Base-by-base conservation (phyloP, 495 filamentous ascomycete species). In the Pyrenula aspistea region DNA sequence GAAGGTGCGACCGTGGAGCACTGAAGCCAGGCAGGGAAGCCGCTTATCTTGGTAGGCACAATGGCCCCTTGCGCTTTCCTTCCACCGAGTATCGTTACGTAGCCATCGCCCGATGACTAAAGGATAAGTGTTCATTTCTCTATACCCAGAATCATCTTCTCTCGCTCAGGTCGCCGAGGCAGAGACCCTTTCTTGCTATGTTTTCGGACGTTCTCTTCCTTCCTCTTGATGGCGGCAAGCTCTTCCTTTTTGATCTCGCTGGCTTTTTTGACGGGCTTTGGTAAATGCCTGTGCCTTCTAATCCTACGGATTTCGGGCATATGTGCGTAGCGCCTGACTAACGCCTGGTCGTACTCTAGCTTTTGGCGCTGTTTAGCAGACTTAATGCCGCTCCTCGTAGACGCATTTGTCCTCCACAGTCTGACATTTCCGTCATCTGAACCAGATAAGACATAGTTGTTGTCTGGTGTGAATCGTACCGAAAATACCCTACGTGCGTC, bases 251-350 rank as follows among this genome's bases (percentile, higher is more conserved):
- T 99, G 67, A 99, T 99, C 73, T 95, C 92, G 53, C 81, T 84
- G 11, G 94, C 93, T 81, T 96, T 97, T 87, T 95, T 99, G 59
- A 99, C 83, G 62, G 85, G 80, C 79, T 91, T 90, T 22, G 94
- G 94, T 61, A 96, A 69, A 71, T 96, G 92, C 57, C 92, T 80
- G 69, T 99, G 94, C 25, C 91, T 77, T 61, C 82, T 81, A 68
- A 99, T 99, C 51, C 94, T 80, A 57, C 81, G 79, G 60, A 99
- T 89, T 73, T 99, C 91, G 48, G 94, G 94, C 89, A 99, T 94
- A 68, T 99, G 94, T 48, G 79, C 76, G 68, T 92, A 99, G 55
- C 93, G 72, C 65, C 92, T 79, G 63, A 85, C 80, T 50, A 99
- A 74, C 10, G 89, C 83, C 23, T 87, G 83, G 66, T 95, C 91